Evolutionary conservation across 176 grass and related monocot species (phyloP).

Genomic region (Aegilops speltoides): DNA sequence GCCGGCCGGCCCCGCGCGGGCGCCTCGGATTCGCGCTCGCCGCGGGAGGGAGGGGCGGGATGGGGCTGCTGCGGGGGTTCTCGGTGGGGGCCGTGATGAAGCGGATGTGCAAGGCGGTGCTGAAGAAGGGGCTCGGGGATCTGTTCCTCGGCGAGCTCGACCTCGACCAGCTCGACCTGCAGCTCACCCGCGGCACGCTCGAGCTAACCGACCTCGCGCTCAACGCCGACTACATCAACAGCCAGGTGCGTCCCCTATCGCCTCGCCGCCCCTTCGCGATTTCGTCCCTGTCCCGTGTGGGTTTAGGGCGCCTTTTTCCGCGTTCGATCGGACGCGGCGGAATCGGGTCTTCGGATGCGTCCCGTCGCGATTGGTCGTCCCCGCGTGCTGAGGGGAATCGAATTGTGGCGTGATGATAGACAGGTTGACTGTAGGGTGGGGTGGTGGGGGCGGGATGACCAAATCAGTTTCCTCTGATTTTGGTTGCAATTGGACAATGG

Average conservation of each 20-base stretch:
- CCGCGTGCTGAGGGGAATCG: neutral
- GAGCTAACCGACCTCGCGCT: constrained; percentile 82
- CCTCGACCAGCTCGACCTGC: constrained; percentile 91
- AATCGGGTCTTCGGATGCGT: neutral
- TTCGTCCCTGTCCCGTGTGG: neutral
- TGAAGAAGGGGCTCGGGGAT: constrained; percentile 96
- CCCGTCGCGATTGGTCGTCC: neutral
- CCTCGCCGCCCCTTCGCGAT: neutral
- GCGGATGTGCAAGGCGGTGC: constrained; percentile 81
- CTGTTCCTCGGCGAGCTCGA: constrained; percentile 90
- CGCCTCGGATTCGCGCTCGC: neutral
- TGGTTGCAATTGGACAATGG: neutral
- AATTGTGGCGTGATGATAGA: neutral
- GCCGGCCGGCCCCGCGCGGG: neutral
- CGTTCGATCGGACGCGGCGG: neutral
- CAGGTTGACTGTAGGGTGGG: neutral
- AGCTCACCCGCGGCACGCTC: constrained; percentile 67
- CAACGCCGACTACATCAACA: constrained; percentile 86
- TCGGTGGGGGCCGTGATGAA: constrained; percentile 61
- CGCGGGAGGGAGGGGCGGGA: neutral
- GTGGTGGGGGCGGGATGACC: neutral
- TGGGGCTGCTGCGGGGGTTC: constrained; percentile 52
- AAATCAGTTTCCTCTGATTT: constrained; percentile 15
- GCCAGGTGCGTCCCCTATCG: constrained; percentile 41
- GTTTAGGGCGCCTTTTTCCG: neutral